These are phyloP conservation scores for Aspergillus hortae DNA, from an alignment of 2,329 filamentous ascomycete species.

Conservation along the genomic window DNA sequence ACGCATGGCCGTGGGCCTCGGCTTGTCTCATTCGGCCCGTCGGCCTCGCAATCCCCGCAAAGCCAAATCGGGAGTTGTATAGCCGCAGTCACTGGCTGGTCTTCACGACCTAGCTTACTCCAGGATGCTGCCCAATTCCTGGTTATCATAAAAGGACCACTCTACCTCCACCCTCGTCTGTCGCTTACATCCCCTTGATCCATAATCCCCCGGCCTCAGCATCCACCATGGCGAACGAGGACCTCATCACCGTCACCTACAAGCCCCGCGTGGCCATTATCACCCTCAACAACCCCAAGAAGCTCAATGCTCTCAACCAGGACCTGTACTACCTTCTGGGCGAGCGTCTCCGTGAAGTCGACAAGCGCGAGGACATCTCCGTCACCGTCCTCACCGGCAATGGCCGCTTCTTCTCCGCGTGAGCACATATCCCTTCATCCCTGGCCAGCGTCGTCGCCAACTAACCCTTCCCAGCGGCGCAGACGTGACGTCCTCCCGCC, in stretches of 20 bases:
- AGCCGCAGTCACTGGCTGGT: not conserved
- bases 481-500: conserved; percentile 62
- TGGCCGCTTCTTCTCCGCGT: conserved; percentile 85
- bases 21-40: conserved; percentile 12
- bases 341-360: conserved; percentile 70
- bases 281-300: conserved; percentile 78
- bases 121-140: too few species aligned
- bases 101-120: too few species aligned
- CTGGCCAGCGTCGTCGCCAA: not conserved
- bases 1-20: conserved; percentile 10
- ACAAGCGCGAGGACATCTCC: conserved; percentile 71
- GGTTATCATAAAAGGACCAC: too few species aligned
- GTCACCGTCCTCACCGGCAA: conserved; percentile 82
- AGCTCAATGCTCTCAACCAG: conserved; percentile 77
- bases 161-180: not conserved
- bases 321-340: conserved; percentile 75
- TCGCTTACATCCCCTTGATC: not conserved
- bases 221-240: conserved; percentile 29
- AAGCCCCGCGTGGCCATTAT: conserved; percentile 73
- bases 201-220: not conserved
- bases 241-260: conserved; percentile 59
- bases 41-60: conserved; percentile 7
- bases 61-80: not conserved
- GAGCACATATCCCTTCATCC: conserved; percentile 31
- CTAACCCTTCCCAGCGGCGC: conserved; percentile 59